Evolutionary conservation across 192 early-diverging fungal species (phyloP), one percentile per base, ranked within the genome.

Genomic region (Podila epigama): DNA sequence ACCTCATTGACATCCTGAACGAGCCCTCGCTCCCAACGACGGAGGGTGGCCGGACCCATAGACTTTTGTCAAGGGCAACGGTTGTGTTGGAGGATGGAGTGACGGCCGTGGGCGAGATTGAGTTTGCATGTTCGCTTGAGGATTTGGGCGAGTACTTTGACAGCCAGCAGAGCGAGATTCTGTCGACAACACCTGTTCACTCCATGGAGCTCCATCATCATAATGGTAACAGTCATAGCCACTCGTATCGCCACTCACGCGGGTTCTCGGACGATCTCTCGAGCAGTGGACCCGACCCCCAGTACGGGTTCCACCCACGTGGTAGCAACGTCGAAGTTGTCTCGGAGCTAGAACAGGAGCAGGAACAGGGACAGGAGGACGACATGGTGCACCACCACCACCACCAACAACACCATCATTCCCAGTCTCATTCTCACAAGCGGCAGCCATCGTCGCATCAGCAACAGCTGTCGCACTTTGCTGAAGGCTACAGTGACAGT

Each of bases 131-230:
- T 33, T 77, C 73, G 16, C 60, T 77, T 25, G 73, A 77, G 50
- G 73, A 77, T 40, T 44, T 77, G 33, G 73, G 73, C 56, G 73
- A 77, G 55, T 77, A 77, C 73, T 77, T 77, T 64, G 73, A 77
- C 40, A 77, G 73, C 39, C 73, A 77, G 28, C 73, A 77, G 39
- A 77, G 73, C 56, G 73, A 77, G 40, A 77, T 77, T 25, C 31
- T 77, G 25, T 77, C 73, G 13, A 77, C 73, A 15, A 77, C 73
- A 0, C 73, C 73, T 18, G 66, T 77, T 2, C 73, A 77, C 48
- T 77, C 73, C 2, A 77, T 77, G 73, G 73, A 77, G 66, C 66
- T 77, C 20, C 73, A 77, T 13, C 63, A 63, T 5, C 28, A 58
- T 18, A n/a, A n/a, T n/a, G n/a, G n/a, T n/a, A n/a, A n/a, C n/a